Evolutionary conservation across 371 early-diverging fungal species (phyloP), one percentile per base, ranked within the genome.

Genomic region (Rhizopus stolonifer): DNA sequence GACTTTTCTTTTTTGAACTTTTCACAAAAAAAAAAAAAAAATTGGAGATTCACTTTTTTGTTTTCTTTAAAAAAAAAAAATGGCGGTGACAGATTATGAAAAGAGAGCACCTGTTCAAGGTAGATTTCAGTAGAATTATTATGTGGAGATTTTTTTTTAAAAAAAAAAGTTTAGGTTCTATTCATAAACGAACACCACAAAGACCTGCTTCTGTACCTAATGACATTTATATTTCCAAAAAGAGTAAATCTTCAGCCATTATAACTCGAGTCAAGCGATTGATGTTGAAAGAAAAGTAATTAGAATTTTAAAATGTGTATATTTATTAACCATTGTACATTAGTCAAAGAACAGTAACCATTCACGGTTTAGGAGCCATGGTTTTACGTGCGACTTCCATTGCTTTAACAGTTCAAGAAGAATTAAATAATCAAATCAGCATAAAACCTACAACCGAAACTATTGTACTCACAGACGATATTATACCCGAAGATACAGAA

Each of bases 311-410:
- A 6, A n/a, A 26, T 2, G 21, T 14, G 1, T 36, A 5, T 36
- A 11, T 4, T 36, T 8, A n/a, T 36, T 5, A 15, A 36, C 29
- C 6, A 18, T 23, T 19, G 11, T 29, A 22, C 21, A 21, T 40
- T 53, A 84, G 77, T 29, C 59, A 63, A 43, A 61, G 63, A 6
- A 53, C 49, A 22, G 66, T 86, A 2, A 81, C 80, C 2, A 64
- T 90, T 36, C 89, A 88, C 52, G 89, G 86, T 8, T 69, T 90
- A 45, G 89, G 90, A n/a, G 87, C 86, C 2, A 81, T 84, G 49
- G 67, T 90, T 8, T 51, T 58, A 8, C 71, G 75, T 11, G 82
- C 89, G 0, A 71, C 83, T 33, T 56, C 71, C 7, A 70, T 87
- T 25, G 84, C 88, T 3, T 58, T 70, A 22, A 67, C 69, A 8